Conservation (phyloP, 257 asterid genomes). For the Petunia secreta region DNA sequence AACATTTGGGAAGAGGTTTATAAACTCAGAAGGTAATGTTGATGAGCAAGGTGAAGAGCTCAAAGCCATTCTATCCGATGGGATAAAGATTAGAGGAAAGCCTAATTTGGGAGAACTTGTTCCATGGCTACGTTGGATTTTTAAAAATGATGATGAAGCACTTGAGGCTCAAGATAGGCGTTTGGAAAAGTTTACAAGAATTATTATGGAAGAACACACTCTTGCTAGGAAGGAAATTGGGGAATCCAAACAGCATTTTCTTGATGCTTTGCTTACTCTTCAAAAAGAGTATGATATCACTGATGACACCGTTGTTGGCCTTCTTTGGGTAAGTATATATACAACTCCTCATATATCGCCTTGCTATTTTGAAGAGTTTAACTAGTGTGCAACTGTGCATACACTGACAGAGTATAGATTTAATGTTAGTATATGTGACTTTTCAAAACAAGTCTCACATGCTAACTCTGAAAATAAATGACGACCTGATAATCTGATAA, state of each 20-base stretch:
- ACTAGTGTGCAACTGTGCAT: no score
- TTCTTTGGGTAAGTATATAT: slow-evolving; percentile 65
- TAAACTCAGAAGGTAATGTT: no score
- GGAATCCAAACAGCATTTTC: slow-evolving; percentile 67
- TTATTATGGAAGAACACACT: slow-evolving; percentile 81
- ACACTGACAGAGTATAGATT: no score
- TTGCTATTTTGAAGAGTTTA: no score
- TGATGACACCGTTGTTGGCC: slow-evolving; percentile 72
- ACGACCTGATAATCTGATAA: no score
- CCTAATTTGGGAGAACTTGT: slow-evolving; percentile 57
- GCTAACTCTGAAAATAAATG: no score
- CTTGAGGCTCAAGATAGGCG: no score
- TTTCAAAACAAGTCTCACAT: no score
- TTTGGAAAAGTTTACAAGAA: slow-evolving; percentile 51
- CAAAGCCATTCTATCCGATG: slow-evolving; percentile 58
- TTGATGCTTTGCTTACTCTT: no score
- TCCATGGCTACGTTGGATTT: slow-evolving; percentile 63
- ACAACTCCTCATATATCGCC: no score
- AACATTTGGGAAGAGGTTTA: no score
- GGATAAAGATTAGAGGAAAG: slow-evolving; percentile 53
- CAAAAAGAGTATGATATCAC: slow-evolving; percentile 67
- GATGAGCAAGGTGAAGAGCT: slow-evolving; percentile 72
- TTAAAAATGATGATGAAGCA: slow-evolving; percentile 48
- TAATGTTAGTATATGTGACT: no score
- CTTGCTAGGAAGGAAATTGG: slow-evolving; percentile 60